Evolutionary conservation across 345 rosid species (phyloP).

Genomic region (Raphanus sativus): DNA sequence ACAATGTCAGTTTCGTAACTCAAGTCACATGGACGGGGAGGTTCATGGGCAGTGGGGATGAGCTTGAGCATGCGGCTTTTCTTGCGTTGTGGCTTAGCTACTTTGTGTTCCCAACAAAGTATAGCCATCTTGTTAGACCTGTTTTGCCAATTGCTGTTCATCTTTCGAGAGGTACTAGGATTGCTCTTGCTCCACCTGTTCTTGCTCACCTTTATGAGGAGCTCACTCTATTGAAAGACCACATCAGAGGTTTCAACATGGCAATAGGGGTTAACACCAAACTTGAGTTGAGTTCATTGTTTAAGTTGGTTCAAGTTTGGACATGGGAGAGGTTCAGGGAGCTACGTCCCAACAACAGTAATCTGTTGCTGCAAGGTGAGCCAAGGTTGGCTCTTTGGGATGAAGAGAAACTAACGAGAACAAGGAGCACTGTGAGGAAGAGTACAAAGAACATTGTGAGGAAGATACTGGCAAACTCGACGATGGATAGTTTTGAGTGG

Average conservation of each 20-base stretch:
- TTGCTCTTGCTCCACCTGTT: conserved; percentile 50
- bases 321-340: conserved; percentile 49
- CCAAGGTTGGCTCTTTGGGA: conserved; percentile 46
- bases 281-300: conserved; percentile 25
- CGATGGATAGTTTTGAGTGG: conserved; percentile 43
- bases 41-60: conserved; percentile 37
- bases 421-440: not conserved
- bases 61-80: conserved; percentile 49
- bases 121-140: not conserved
- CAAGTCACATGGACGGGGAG: conserved; percentile 32
- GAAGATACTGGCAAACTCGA: conserved; percentile 27
- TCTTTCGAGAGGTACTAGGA: conserved; percentile 39
- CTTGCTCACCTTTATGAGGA: conserved; percentile 48
- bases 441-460: conserved; percentile 5
- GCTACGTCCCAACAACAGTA: conserved; percentile 33
- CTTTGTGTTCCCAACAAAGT: conserved; percentile 31
- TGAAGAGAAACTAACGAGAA: not conserved
- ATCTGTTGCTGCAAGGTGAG: conserved; percentile 20
- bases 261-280: not conserved
- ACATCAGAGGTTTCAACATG: not conserved
- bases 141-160: conserved; percentile 35
- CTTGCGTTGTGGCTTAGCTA: conserved; percentile 42
- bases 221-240: conserved; percentile 31
- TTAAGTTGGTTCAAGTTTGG: conserved; percentile 54
- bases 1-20: not conserved